Conservation (phyloP, 345 rosid species). For the Eucalyptus coolabah region DNA sequence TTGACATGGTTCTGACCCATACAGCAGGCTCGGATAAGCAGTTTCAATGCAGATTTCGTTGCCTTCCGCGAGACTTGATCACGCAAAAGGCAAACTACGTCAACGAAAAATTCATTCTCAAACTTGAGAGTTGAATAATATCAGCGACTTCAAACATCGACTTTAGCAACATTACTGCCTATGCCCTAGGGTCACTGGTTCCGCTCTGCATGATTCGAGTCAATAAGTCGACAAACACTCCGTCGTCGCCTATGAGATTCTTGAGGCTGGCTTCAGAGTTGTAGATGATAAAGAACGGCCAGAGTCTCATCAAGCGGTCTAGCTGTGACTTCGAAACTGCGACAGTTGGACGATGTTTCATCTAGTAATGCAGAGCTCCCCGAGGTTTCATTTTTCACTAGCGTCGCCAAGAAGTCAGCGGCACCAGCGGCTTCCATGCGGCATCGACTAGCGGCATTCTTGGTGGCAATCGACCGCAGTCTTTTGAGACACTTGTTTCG, state of each 20-base stretch:
- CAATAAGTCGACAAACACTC: conserved; percentile 34
- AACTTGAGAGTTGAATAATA: conserved; percentile 25
- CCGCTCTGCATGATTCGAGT: conserved; percentile 28
- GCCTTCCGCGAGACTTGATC: conserved; percentile 54
- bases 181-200: conserved; percentile 34
- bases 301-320: conserved; percentile 48
- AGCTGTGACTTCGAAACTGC: conserved; percentile 9
- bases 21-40: conserved; percentile 28
- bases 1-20: conserved; percentile 65
- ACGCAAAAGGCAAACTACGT: conserved; percentile 6
- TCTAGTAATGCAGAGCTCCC: neutral
- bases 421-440: conserved; percentile 64
- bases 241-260: conserved; percentile 24
- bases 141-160: conserved; percentile 41
- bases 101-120: no score
- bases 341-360: neutral
- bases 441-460: conserved; percentile 44
- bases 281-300: conserved; percentile 40
- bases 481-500: conserved; percentile 35
- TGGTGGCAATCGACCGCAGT: conserved; percentile 43
- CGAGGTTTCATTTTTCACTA: neutral
- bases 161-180: conserved; percentile 22
- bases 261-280: conserved; percentile 53
- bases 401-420: conserved; percentile 22
- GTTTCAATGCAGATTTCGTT: conserved; percentile 41